Conservation (phyloP, 2,329 filamentous ascomycete species). For the Colletotrichum musae region DNA sequence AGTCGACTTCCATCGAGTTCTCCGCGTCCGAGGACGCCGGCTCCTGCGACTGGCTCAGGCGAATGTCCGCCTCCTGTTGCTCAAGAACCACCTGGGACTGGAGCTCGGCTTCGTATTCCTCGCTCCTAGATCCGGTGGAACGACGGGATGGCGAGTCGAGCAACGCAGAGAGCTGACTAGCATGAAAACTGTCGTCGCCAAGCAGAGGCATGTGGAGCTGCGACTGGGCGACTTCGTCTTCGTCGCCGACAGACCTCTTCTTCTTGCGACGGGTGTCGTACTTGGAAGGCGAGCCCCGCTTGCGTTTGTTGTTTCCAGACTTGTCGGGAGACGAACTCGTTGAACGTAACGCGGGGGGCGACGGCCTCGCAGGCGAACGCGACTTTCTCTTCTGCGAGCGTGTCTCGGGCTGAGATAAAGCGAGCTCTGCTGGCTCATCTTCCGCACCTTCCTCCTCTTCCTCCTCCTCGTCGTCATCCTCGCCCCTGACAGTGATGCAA, state of each 20-base stretch:
- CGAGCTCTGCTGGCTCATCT: constrained; percentile 34
- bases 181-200: constrained; percentile 1
- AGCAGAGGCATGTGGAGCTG: constrained; percentile 21
- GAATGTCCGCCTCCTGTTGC: constrained; percentile 53
- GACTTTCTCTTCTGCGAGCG: constrained; percentile 31
- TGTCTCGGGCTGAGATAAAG: constrained; percentile 27
- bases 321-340: constrained; percentile 43
- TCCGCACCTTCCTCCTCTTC: constrained; percentile 21
- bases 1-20: constrained; percentile 43
- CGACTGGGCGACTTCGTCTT: constrained; percentile 4
- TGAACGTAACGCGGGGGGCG: constrained; percentile 32
- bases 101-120: constrained; percentile 57
- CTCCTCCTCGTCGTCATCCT: constrained; percentile 44
- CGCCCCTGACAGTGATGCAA: constrained; percentile 51
- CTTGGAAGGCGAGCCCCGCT: constrained; percentile 45
- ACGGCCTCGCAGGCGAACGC: constrained; percentile 32
- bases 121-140: constrained; percentile 26
- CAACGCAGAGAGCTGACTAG: background rate
- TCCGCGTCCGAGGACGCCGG: constrained; percentile 29
- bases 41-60: constrained; percentile 48
- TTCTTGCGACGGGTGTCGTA: constrained; percentile 46
- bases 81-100: constrained; percentile 59
- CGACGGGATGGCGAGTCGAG: constrained; percentile 26
- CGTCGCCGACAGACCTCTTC: constrained; percentile 40
- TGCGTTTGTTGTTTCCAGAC: constrained; percentile 48